These are phyloP conservation scores for Globisporangium solare DNA, from an alignment of 352 stramenopile species.

Conservation along the genomic window DNA sequence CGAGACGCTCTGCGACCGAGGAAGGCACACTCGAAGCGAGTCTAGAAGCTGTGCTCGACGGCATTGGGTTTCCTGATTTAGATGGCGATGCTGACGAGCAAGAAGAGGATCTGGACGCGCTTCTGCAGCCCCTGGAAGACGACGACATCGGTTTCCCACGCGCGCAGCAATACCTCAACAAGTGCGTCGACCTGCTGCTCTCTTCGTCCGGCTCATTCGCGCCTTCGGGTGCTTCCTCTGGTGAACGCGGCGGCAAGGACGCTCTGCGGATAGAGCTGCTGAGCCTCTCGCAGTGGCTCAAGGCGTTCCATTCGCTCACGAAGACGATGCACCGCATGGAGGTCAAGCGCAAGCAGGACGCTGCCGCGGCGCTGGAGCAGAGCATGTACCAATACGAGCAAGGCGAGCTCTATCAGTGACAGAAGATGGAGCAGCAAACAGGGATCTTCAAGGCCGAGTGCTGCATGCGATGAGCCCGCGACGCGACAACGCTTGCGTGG, in stretches of 20 bases:
- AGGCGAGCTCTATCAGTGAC: neutral
- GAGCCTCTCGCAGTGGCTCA: constrained; percentile 54
- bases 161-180: constrained; percentile 51
- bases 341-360: constrained; percentile 37
- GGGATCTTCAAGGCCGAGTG: too few relatives aligned
- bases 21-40: constrained; percentile 28
- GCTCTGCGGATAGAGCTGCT: constrained; percentile 45
- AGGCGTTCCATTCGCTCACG: constrained; percentile 46
- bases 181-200: constrained; percentile 57
- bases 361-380: neutral
- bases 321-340: constrained; percentile 61
- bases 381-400: constrained; percentile 14
- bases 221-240: constrained; percentile 4
- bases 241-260: constrained; percentile 17
- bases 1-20: constrained; percentile 20
- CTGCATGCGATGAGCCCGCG: too few relatives aligned
- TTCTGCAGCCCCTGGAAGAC: constrained; percentile 44
- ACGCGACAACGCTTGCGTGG: too few relatives aligned
- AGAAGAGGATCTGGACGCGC: constrained; percentile 21
- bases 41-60: constrained; percentile 37
- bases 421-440: too few relatives aligned
- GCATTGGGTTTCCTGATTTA: constrained; percentile 22
- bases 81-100: constrained; percentile 20
- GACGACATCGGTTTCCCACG: constrained; percentile 55
- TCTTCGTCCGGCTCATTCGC: constrained; percentile 14